phyloP scores from a whole-genome alignment of 306 rosid genomes.

The Vigna mungo region DNA sequence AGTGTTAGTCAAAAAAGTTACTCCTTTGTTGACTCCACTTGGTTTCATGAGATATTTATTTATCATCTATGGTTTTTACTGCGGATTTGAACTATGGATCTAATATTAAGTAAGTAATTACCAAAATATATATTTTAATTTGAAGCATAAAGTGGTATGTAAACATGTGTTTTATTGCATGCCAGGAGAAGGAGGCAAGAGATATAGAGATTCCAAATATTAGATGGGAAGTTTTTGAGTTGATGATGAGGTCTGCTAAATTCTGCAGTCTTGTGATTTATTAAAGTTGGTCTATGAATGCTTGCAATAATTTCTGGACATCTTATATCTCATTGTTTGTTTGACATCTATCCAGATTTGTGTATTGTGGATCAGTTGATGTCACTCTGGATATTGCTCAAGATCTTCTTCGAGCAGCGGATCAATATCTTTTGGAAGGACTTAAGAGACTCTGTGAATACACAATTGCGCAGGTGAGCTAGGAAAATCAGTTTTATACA shows the following conservation, averaged over 20 bases:
- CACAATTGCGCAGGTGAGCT: conserved; percentile 89
- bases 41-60: conserved; percentile 37
- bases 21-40: conserved; percentile 15
- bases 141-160: conserved; percentile 27
- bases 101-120: conserved; percentile 8
- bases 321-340: conserved; percentile 34
- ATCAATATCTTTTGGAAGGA: conserved; percentile 98
- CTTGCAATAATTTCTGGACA: conserved; percentile 41
- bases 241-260: conserved; percentile 90
- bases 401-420: conserved; percentile 98
- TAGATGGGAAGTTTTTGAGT: conserved; percentile 95
- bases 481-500: conserved; percentile 1
- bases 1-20: background rate
- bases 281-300: conserved; percentile 17
- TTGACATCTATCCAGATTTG: conserved; percentile 66
- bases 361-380: conserved; percentile 95
- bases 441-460: conserved; percentile 95
- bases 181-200: conserved; percentile 98
- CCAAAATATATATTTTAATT: conserved; percentile 17
- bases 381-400: conserved; percentile 87
- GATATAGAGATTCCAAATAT: conserved; percentile 98
- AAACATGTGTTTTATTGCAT: conserved; percentile 42
- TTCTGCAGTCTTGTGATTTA: conserved; percentile 30
- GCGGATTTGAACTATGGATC: conserved; percentile 26
- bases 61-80: conserved; percentile 20